Base-by-base conservation (phyloP, 106 monocot species). In the Apostasia shenzhenica region DNA sequence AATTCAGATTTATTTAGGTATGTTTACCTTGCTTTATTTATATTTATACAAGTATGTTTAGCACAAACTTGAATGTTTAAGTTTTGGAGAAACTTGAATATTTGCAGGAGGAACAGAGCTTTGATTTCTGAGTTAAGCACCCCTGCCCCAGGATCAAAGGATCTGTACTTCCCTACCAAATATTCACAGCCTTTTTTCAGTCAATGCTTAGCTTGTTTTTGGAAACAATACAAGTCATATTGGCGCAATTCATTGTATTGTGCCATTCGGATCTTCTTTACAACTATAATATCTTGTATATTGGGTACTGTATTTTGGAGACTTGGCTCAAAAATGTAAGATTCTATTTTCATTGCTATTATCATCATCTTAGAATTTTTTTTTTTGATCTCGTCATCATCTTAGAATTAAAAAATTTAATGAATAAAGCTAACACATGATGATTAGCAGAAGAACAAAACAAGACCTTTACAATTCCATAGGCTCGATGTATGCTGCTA, bases 161-260 rank as follows among this genome's bases (percentile, higher is more conserved):
- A 93, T 60, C 73, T 93, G 6, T 42, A 88, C 63, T 93, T 93
- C 70, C 62, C 78, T 7, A 79, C 81, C 3, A 60, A 80, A 42
- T 93, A 86, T 26, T 68, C 88, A 0, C 83, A 78, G 59, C 52
- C 88, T 38, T 83, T 86, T 59, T 9, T 77, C 2, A 73, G 61
- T 5, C 92, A 93, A 61, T 93, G 85, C 69, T 49, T 73, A 60
- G 86, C 81, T 47, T 93, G 92, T 69, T 55, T 93, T 4, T 93
- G 92, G 92, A 93, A 93, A 70, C 92, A 93, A 57, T 64, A 81
- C 59, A 14, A 60, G 55, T 93, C 92, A 40, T 93, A 93, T 64
- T 89, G 88, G 92, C 72, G 88, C n/a, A 93, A 93, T 49, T 76
- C 92, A n/a, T 44, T 85, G 9, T 89, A 93, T 67, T 83, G 66